These are phyloP conservation scores for Penicillium janthinellum DNA, from an alignment of 2,329 filamentous ascomycete genomes.

Conservation along the genomic window DNA sequence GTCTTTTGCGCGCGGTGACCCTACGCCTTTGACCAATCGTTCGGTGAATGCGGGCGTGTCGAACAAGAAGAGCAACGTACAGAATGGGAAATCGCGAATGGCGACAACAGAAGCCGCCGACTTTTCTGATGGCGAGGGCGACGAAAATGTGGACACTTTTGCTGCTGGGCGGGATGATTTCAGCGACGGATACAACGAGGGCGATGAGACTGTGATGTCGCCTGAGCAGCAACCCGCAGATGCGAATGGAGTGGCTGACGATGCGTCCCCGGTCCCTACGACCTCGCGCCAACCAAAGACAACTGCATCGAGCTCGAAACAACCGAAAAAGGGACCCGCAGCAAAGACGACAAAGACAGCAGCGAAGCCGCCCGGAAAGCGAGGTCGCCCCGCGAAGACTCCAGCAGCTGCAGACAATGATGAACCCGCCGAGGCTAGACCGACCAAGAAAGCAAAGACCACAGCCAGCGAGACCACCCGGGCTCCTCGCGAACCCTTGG, in stretches of 20 bases:
- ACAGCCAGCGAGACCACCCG: conserved; percentile 23
- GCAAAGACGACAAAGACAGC: conserved; percentile 18
- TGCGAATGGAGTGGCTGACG: conserved; percentile 22
- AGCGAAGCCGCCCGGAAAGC: conserved; percentile 28
- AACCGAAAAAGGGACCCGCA: conserved; percentile 20
- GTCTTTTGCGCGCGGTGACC: conserved; percentile 28
- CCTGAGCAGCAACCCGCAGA: conserved; percentile 17
- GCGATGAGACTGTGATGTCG: conserved; percentile 27
- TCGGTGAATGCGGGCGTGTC: conserved; percentile 37
- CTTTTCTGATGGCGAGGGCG: conserved; percentile 42
- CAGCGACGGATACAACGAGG: conserved; percentile 29
- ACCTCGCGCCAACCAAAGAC: conserved; percentile 17
- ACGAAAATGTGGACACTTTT: conserved; percentile 38
- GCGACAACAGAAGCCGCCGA: conserved; percentile 27
- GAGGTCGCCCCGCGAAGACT: conserved; percentile 37
- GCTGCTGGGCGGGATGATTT: conserved; percentile 30
- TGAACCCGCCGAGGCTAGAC: conserved; percentile 29
- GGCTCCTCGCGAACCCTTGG: conserved; percentile 29
- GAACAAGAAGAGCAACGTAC: conserved; percentile 27
- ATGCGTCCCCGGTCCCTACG: conserved; percentile 15
- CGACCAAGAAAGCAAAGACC: conserved; percentile 37
- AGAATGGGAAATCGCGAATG: conserved; percentile 25
- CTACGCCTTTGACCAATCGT: conserved; percentile 40
- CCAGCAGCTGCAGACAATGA: conserved; percentile 26
- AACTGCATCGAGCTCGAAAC: conserved; percentile 19